Evolutionary conservation across 2,329 filamentous ascomycete species (phyloP), one percentile per base, ranked within the genome.

Genomic region (Fusarium sororula): DNA sequence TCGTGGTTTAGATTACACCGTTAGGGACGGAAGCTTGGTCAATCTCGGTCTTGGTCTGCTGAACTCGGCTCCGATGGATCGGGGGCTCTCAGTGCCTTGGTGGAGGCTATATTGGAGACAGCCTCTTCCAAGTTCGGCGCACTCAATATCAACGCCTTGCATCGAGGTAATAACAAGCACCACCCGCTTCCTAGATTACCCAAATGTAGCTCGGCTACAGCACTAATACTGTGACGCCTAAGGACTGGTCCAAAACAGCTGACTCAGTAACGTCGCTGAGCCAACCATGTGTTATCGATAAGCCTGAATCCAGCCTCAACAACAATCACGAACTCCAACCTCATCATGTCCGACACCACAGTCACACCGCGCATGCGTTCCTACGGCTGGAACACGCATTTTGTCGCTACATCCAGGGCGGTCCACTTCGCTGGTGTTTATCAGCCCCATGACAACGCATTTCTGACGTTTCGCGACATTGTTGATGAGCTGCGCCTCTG

Each of bases 401-500:
- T 63, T 3, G 9, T 63, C 2, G 35, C 35, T 15, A 41, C 18
- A 1, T 13, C 20, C 0, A 42, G 39, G 13, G 42, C 45, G 9
- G 48, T 41, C 6, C 53, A 63, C 14, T 70, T 73, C 9, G 48
- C 54, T 12, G 70, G 70, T 1, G 8, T 68, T 5, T 70, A 57
- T 28, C 44, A 68, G 30, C 37, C 30, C 26, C 51, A 37, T 3
- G 60, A 48, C 4, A 66, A 51, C 47, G 26, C n/a, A 13, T 55
- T 66, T 7, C 20, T 75, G 37, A 67, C 69, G 6, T 74, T 73
- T 59, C 61, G 57, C 41, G 45, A 74, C n/a, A 41, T 73, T 35
- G 32, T 70, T 20, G 37, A 73, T n/a, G 69, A 75, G 58, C 50
- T 75, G 26, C 58, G 69, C 26, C 69, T 73, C 11, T 70, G 63